These are phyloP conservation scores for Talaromyces sp. DNA, from an alignment of 2,329 filamentous ascomycete genomes.

Conservation along the genomic window DNA sequence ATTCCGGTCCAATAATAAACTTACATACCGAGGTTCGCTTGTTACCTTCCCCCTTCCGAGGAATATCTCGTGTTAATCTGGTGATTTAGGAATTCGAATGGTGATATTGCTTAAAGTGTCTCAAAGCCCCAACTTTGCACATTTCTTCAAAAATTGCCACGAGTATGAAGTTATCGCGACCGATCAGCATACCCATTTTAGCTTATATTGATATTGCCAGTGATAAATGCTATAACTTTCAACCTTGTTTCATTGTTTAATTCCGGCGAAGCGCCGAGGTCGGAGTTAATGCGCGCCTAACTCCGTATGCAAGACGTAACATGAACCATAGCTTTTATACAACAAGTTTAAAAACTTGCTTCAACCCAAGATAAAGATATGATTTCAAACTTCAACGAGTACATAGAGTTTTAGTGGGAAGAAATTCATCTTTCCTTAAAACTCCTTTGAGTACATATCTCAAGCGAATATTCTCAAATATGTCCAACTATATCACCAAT, in stretches of 20 bases:
- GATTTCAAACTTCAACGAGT: too few relatives aligned
- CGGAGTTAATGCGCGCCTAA: not conserved
- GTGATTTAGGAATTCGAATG: conserved; percentile 6
- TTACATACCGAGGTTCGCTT: conserved; percentile 12
- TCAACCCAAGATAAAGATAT: too few relatives aligned
- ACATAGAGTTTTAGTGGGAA: too few relatives aligned
- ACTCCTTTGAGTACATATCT: too few relatives aligned
- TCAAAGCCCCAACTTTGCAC: not conserved
- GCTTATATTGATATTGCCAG: too few relatives aligned
- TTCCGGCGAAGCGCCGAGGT: not conserved
- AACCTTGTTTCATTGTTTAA: not conserved
- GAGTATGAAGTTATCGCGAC: not conserved
- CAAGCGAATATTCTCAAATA: not conserved
- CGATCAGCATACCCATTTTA: too few relatives aligned
- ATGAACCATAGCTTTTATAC: too few relatives aligned
- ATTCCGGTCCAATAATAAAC: conserved; percentile 6
- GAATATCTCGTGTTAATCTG: not conserved
- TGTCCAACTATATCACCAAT: conserved; percentile 14
- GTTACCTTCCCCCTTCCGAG: not conserved
- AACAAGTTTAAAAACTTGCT: too few relatives aligned
- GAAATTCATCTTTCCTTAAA: too few relatives aligned
- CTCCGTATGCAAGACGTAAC: not conserved
- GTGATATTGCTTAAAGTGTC: not conserved
- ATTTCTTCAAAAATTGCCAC: not conserved
- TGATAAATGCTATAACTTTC: not conserved